Evolutionary conservation across 768 basidiomycete species (phyloP).

Genomic region (Ramaria sp.): DNA sequence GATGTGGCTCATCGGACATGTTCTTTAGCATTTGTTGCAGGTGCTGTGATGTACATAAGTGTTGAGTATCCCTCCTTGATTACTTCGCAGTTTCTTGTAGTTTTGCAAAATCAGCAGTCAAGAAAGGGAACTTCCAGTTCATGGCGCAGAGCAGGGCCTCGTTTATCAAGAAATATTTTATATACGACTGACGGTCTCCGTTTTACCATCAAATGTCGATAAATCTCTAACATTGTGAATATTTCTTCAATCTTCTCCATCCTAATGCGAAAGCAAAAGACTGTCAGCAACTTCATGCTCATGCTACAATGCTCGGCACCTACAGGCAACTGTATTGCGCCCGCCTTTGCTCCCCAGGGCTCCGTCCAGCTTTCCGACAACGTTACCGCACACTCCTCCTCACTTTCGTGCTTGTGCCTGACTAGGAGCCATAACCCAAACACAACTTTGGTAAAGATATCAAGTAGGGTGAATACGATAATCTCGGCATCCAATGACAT

Average conservation of each 20-base stretch:
- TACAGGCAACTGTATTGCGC: conserved; percentile 8
- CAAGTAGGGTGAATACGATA: conserved; percentile 2
- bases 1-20: too few relatives aligned
- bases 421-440: conserved; percentile 8
- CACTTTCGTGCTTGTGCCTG: conserved; percentile 2
- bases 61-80: too few relatives aligned
- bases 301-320: neutral
- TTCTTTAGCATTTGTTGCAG: neutral
- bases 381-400: neutral
- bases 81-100: too few relatives aligned
- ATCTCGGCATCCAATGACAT: neutral
- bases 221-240: neutral
- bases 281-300: neutral
- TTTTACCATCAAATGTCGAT: neutral
- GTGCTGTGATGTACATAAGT: too few relatives aligned
- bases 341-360: neutral
- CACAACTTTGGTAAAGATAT: conserved; percentile 2
- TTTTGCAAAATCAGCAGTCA: too few relatives aligned
- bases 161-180: neutral
- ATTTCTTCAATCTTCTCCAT: neutral
- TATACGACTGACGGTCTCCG: neutral
- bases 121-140: neutral
- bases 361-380: conserved; percentile 3
- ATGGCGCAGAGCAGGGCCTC: neutral
- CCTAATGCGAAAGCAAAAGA: neutral